Percentiles rank a stretch among this genome's conserved stretches.
Evolutionary conservation across 441 rosid species (phyloP).

Genomic region (Gossypium lobatum): DNA sequence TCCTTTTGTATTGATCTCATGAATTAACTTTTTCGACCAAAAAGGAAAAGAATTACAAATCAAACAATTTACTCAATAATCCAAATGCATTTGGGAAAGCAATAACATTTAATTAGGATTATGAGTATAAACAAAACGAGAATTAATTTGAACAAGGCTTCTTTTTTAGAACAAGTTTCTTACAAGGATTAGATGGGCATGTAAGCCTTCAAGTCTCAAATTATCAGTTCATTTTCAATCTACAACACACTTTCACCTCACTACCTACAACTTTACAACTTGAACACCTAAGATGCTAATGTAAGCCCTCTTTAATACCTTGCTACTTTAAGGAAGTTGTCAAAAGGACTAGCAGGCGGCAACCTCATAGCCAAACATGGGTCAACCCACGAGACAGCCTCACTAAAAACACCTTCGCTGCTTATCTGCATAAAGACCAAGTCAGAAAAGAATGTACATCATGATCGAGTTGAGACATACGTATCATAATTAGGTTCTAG

Average conservation of each 20-base stretch:
- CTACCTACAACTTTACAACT: constrained; percentile 21
- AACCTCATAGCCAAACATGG: constrained; percentile 58
- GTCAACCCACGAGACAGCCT: constrained; percentile 28
- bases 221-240: not conserved
- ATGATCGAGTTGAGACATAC: not conserved
- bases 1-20: not conserved
- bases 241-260: not conserved
- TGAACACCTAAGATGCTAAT: not conserved
- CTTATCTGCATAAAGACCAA: constrained; percentile 20
- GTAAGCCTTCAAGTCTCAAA: not conserved
- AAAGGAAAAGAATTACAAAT: not conserved
- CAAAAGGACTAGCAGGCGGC: constrained; percentile 95
- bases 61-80: not conserved
- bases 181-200: not conserved
- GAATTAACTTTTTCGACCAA: not conserved
- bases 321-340: constrained; percentile 96
- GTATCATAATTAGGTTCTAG: not conserved
- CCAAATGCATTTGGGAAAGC: not conserved
- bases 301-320: constrained; percentile 35
- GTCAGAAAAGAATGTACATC: not conserved
- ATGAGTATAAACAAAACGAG: not conserved
- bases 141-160: not conserved
- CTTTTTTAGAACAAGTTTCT: not conserved
- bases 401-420: constrained; percentile 15
- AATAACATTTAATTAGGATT: not conserved